These are phyloP conservation scores for Phlebiopsis flavidoalba DNA, from an alignment of 768 basidiomycete species.

Conservation along the genomic window DNA sequence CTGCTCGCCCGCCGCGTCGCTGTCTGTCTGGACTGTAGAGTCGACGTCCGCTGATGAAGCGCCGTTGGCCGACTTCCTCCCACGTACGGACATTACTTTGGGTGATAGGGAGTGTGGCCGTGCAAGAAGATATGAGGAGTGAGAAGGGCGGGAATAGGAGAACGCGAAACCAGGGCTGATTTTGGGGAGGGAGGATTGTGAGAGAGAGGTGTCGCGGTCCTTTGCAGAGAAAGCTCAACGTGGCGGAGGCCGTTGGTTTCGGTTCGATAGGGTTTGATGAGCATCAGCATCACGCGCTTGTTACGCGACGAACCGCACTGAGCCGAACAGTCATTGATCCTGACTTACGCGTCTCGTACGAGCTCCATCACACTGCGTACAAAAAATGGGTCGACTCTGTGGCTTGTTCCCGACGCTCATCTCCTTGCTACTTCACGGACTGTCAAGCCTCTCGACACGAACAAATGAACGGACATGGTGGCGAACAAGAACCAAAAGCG, in stretches of 20 bases:
- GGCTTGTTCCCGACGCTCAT: not conserved
- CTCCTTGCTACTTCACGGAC: not conserved
- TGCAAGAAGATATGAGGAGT: not conserved
- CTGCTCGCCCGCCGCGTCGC: constrained; percentile 11
- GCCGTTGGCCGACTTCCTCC: constrained; percentile 16
- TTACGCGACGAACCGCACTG: not conserved
- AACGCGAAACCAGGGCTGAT: not conserved
- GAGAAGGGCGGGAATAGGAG: not conserved
- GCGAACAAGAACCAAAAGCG: constrained; percentile 8
- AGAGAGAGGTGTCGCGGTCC: not conserved
- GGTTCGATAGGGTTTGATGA: not conserved
- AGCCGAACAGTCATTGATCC: not conserved
- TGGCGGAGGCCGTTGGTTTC: not conserved
- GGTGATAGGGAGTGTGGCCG: not conserved
- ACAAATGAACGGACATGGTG: not conserved
- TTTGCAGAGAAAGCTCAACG: not conserved
- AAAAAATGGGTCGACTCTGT: not conserved
- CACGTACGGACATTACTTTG: constrained; percentile 12
- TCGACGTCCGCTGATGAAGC: constrained; percentile 5
- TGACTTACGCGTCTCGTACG: constrained; percentile 8
- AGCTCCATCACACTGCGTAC: not conserved
- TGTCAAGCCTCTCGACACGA: not conserved
- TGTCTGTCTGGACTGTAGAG: not conserved
- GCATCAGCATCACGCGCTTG: not conserved
- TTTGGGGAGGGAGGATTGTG: not conserved